Evolutionary conservation across 179 eudicot species (phyloP), one percentile per base, ranked within the genome.

Genomic region (Beta corolliflora): DNA sequence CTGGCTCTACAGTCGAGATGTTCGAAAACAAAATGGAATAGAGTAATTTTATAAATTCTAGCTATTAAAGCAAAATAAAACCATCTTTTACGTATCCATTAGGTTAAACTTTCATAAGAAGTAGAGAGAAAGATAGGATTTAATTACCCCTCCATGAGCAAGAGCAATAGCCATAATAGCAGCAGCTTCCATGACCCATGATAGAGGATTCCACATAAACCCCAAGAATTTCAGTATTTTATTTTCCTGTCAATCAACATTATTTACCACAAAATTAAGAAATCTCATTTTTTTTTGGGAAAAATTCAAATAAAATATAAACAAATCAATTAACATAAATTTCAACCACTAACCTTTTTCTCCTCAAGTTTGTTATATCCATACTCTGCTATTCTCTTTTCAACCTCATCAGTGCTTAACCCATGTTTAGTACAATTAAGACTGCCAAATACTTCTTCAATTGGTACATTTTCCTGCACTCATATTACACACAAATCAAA

Each of bases 141-240:
- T 23, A 81, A 72, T 46, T 80, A 85, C 89, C 82, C 88, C 89
- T 85, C 89, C 89, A 80, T 87, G 89, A 56, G 89, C 89, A 83
- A 87, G 89, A 75, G 81, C 89, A 78, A 87, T 87, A 60, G 89
- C 88, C 89, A 87, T 87, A 31, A 87, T 58, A 55, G 89, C 89
- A 77, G 87, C 89, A 16, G 86, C 88, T 85, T 87, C 89, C 89
- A 87, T 87, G 71, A 87, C 89, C 89, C 89, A 87, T 85, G 88
- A 85, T 31, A 87, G 52, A 29, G 89, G 88, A 76, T 87, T 85
- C 89, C 89, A 87, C 89, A 87, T 87, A 72, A 87, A 87, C 67
- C 88, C 88, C 63, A 87, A 76, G 69, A 87, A 87, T 36, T 87
- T 85, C 46, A 87, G 54, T 69, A 87, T 71, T 59, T 87, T 87